phyloP scores from a whole-genome alignment of 2,329 filamentous ascomycete species.

The Karstenula rhodostoma region DNA sequence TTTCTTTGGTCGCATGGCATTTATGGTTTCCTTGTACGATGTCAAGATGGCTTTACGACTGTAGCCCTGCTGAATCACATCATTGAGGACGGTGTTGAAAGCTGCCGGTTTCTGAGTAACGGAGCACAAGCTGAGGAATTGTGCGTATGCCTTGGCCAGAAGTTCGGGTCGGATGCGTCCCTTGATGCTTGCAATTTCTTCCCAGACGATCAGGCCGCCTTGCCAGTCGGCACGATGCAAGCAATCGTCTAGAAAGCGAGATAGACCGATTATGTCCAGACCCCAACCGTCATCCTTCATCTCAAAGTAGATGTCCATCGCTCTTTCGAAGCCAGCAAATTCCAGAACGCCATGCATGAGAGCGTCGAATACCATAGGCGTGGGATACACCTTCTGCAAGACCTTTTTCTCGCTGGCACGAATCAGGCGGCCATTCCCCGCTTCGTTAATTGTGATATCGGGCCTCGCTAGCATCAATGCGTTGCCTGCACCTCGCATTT shows the following conservation, averaged over 20 bases:
- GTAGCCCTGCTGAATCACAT: slow-evolving; percentile 33
- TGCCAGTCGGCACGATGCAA: slow-evolving; percentile 48
- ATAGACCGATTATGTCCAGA: slow-evolving; percentile 50
- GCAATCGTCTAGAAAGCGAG: slow-evolving; percentile 52
- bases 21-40: slow-evolving; percentile 25
- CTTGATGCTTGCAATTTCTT: slow-evolving; percentile 50
- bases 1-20: slow-evolving; percentile 24
- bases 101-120: slow-evolving; percentile 40
- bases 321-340: slow-evolving; percentile 56
- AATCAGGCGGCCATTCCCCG: slow-evolving; percentile 35
- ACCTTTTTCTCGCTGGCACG: slow-evolving; percentile 37
- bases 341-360: slow-evolving; percentile 54
- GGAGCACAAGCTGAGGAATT: slow-evolving; percentile 45
- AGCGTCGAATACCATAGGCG: slow-evolving; percentile 53
- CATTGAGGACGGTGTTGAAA: slow-evolving; percentile 42
- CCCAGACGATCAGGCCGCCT: slow-evolving; percentile 51
- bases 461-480: slow-evolving; percentile 54
- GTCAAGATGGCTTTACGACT: slow-evolving; percentile 37
- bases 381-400: slow-evolving; percentile 55
- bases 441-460: slow-evolving; percentile 47
- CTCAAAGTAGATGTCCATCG: slow-evolving; percentile 51
- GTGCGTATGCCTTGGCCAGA: slow-evolving; percentile 40
- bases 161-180: slow-evolving; percentile 26
- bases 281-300: slow-evolving; percentile 58
- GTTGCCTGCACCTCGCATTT: slow-evolving; percentile 51